Evolutionary conservation across 495 filamentous ascomycete genomes (phyloP).

Genomic region (Neurospora discreta): DNA sequence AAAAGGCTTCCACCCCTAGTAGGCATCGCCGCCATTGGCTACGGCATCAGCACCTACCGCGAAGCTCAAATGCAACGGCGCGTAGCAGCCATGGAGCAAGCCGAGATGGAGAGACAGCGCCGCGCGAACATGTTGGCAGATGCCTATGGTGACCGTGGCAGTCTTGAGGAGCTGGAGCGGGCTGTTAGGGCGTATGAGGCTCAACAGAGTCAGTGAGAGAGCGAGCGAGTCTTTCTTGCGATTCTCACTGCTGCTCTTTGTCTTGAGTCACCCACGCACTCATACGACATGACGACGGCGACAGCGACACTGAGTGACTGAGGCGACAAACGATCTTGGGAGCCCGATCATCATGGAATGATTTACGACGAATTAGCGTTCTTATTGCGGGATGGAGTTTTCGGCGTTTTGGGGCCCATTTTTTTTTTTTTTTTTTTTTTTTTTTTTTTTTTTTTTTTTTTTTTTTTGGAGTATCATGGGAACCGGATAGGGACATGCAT

Average conservation of each 20-base stretch:
- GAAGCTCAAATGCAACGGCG: slow-evolving; percentile 14
- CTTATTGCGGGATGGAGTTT: not conserved
- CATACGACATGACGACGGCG: not conserved
- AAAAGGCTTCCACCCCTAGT: slow-evolving; percentile 28
- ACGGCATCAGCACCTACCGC: slow-evolving; percentile 28
- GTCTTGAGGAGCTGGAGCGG: slow-evolving; percentile 44
- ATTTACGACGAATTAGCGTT: not conserved
- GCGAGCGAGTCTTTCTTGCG: not conserved
- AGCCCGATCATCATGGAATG: not conserved
- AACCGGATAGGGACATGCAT: not conserved
- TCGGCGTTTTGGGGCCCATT: not conserved
- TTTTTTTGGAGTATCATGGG: not conserved
- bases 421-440: not conserved
- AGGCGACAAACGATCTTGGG: not conserved
- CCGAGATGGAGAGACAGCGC: slow-evolving; percentile 15
- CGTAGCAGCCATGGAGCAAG: slow-evolving; percentile 10
- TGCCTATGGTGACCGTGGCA: slow-evolving; percentile 49
- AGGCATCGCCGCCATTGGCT: slow-evolving; percentile 29
- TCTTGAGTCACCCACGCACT: not conserved
- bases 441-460: not conserved
- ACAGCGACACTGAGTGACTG: not conserved
- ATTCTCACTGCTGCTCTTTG: not conserved
- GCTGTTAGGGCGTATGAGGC: slow-evolving; percentile 45
- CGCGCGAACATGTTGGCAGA: slow-evolving; percentile 29
- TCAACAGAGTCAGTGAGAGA: slow-evolving; percentile 8